Conservation (phyloP, 768 basidiomycete species). For the Mycena galericulata region DNA sequence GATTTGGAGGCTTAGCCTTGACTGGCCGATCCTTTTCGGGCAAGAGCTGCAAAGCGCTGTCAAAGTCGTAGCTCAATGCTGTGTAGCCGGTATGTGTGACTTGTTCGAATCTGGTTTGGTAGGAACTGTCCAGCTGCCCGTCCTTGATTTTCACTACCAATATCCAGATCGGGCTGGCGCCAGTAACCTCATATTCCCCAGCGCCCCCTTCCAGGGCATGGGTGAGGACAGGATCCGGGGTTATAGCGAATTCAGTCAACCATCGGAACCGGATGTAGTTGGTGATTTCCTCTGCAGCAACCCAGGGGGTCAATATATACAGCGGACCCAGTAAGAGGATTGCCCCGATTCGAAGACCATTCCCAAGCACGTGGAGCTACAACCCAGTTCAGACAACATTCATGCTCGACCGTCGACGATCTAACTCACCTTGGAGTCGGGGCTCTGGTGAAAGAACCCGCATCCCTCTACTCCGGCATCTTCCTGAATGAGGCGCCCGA, state of each 20-base stretch:
- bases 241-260: slow-evolving; percentile 8
- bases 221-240: not conserved
- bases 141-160: not conserved
- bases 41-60: slow-evolving; percentile 3
- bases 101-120: slow-evolving; percentile 4
- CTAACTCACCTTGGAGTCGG: not conserved
- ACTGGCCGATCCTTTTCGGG: not conserved
- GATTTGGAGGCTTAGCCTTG: not conserved
- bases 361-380: slow-evolving; percentile 2
- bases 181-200: slow-evolving; percentile 5
- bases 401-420: no score
- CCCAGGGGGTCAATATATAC: not conserved
- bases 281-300: not conserved
- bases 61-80: slow-evolving; percentile 12
- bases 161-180: not conserved
- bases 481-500: not conserved
- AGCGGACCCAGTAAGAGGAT: not conserved
- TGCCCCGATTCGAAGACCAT: not conserved
- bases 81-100: not conserved
- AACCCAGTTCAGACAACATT: not conserved
- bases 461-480: slow-evolving; percentile 14
- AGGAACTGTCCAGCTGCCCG: not conserved
- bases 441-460: slow-evolving; percentile 4
- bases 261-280: slow-evolving; percentile 10
- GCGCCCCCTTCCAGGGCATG: not conserved